Percentiles rank a stretch among this genome's conserved stretches.
phyloP scores from a whole-genome alignment of 176 grass and related monocot species.

The Carex kokanica region DNA sequence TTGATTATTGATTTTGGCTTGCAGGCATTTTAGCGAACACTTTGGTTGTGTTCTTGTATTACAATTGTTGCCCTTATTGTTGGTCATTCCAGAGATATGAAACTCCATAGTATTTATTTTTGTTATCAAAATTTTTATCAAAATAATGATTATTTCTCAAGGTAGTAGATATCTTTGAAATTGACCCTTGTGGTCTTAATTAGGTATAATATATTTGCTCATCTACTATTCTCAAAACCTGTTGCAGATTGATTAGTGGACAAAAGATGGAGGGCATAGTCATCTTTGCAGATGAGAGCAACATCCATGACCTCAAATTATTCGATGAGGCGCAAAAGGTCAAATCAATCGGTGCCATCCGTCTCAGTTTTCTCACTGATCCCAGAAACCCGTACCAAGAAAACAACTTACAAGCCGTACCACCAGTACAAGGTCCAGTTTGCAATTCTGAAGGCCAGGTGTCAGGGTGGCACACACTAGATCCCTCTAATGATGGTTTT shows the following conservation, averaged over 20 bases:
- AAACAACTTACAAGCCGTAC: constrained; percentile 49
- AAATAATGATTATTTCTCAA: not conserved
- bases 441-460: constrained; percentile 64
- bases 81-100: not conserved
- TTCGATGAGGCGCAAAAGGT: constrained; percentile 96
- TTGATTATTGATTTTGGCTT: not conserved
- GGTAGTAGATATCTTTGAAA: not conserved
- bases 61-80: not conserved
- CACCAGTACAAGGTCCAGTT: constrained; percentile 55
- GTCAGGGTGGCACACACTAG: constrained; percentile 60
- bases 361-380: constrained; percentile 49
- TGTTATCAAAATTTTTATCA: too few species aligned
- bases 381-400: constrained; percentile 28
- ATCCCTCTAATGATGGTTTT: constrained; percentile 30
- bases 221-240: not conserved
- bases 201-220: not conserved
- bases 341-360: constrained; percentile 51
- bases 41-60: not conserved
- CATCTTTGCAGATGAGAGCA: constrained; percentile 93
- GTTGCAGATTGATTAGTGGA: constrained; percentile 50
- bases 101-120: too few species aligned
- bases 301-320: constrained; percentile 70
- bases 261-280: constrained; percentile 66
- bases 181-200: not conserved
- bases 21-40: not conserved